Evolutionary conservation across 805 yeast genomes (phyloP).

Genomic region (Starmerella vaccinii): DNA sequence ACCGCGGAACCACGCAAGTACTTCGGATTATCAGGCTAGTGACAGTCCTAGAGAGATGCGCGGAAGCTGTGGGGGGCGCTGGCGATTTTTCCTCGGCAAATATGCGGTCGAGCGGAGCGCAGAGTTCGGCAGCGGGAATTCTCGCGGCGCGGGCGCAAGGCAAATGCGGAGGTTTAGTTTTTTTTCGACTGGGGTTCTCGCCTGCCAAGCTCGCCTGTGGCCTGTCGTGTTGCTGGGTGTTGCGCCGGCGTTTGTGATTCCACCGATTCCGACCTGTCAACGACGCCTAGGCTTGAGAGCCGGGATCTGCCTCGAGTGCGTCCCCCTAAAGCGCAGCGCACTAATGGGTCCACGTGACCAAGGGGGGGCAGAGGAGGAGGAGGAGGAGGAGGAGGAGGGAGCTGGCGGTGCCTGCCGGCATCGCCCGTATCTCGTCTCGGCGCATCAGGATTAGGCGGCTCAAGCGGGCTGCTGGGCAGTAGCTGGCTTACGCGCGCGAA

Average conservation of each 20-base stretch:
- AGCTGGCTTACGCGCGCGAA: too few species aligned
- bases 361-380: too few species aligned
- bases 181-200: not conserved
- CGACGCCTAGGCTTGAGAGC: conserved; percentile 1
- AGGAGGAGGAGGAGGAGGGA: too few species aligned
- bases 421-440: too few species aligned
- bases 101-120: not conserved
- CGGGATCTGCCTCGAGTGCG: conserved; percentile 1
- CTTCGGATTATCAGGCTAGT: not conserved
- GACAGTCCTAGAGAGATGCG: not conserved
- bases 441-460: too few species aligned
- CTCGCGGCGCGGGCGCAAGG: not conserved
- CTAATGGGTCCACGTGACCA: not conserved
- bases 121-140: not conserved
- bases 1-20: not conserved
- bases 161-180: not conserved
- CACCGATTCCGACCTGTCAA: conserved; percentile 1
- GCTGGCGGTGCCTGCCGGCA: too few species aligned
- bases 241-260: not conserved
- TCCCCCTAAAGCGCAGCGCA: not conserved
- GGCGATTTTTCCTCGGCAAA: not conserved
- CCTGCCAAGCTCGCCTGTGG: not conserved
- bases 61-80: not conserved
- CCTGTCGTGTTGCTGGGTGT: not conserved
- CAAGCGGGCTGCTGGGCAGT: too few species aligned